These are phyloP conservation scores for Colletotrichum sp. DNA, from an alignment of 2,329 filamentous ascomycete genomes.

Conservation along the genomic window DNA sequence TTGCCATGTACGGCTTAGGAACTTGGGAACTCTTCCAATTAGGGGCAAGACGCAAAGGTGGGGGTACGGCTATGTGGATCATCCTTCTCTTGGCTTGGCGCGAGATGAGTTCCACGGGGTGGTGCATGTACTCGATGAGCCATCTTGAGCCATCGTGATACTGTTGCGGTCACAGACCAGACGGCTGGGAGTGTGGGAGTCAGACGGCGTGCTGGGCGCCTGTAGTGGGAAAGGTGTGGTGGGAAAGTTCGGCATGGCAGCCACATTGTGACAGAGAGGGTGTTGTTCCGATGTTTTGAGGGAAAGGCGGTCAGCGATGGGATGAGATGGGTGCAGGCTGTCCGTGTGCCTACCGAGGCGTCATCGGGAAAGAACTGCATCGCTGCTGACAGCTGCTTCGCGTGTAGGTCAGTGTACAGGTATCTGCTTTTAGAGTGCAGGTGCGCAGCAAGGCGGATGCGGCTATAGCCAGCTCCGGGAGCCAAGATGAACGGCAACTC, in stretches of 20 bases:
- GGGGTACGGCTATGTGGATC: conserved; percentile 15
- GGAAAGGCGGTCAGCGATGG: conserved; percentile 6
- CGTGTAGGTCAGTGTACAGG: background rate
- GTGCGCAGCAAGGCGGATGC: background rate
- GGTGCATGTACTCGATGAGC: background rate
- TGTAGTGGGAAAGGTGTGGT: background rate
- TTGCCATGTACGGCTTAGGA: background rate
- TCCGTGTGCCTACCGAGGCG: background rate
- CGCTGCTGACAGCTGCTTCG: background rate
- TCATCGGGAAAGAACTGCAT: background rate
- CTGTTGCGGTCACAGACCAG: background rate
- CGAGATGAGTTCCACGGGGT: background rate
- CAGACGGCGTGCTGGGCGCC: background rate
- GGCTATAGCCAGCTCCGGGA: background rate
- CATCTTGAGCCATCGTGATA: conserved; percentile 7
- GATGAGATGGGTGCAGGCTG: background rate
- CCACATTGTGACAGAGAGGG: background rate
- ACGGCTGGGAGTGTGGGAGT: background rate
- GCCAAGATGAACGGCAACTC: background rate
- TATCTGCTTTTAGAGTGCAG: background rate
- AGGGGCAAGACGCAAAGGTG: background rate
- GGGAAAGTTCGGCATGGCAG: background rate
- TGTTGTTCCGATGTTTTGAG: background rate
- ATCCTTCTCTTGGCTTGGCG: background rate
- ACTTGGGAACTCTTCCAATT: background rate